Percentiles rank a stretch among this genome's conserved stretches.
phyloP scores from a whole-genome alignment of 208 protist species.

The Crithidia bombi region DNA sequence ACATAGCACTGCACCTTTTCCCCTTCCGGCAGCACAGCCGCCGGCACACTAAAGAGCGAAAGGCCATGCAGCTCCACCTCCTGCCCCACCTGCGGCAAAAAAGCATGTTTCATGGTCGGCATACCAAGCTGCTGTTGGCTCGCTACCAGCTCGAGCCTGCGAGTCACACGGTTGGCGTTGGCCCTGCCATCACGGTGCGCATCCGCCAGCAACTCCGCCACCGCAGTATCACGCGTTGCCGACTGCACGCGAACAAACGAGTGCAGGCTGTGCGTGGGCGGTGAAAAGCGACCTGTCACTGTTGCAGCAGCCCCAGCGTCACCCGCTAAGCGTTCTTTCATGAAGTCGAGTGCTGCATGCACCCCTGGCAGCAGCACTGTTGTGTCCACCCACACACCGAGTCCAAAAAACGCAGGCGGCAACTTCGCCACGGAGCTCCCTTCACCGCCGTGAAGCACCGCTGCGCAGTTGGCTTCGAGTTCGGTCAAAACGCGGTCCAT shows the following conservation, averaged over 20 bases:
- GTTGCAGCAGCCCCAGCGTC: background rate
- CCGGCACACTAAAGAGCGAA: conserved; percentile 57
- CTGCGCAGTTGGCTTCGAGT: conserved; percentile 28
- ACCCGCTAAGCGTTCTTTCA: conserved; percentile 46
- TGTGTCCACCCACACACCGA: conserved; percentile 73
- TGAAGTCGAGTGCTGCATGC: conserved; percentile 49
- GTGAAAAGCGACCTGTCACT: no score
- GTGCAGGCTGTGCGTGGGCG: conserved; percentile 21
- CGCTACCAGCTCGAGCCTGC: conserved; percentile 25
- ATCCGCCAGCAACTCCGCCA: conserved; percentile 11
- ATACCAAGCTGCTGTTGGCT: conserved; percentile 68
- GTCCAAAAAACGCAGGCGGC: conserved; percentile 50
- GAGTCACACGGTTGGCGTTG: background rate
- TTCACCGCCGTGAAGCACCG: background rate
- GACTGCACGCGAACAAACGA: conserved; percentile 49
- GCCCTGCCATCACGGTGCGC: background rate
- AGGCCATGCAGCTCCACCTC: conserved; percentile 60
- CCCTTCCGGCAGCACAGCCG: conserved; percentile 16
- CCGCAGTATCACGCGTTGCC: conserved; percentile 6
- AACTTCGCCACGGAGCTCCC: conserved; percentile 5
- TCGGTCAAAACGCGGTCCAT: conserved; percentile 41
- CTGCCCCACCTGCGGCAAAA: conserved; percentile 46
- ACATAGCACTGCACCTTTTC: conserved; percentile 42
- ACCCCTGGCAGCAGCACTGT: conserved; percentile 45
- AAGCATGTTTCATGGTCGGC: conserved; percentile 56